Evolutionary conservation across 345 rosid species (phyloP), one percentile per base, ranked within the genome.

Genomic region (Leavenworthia alabamica): DNA sequence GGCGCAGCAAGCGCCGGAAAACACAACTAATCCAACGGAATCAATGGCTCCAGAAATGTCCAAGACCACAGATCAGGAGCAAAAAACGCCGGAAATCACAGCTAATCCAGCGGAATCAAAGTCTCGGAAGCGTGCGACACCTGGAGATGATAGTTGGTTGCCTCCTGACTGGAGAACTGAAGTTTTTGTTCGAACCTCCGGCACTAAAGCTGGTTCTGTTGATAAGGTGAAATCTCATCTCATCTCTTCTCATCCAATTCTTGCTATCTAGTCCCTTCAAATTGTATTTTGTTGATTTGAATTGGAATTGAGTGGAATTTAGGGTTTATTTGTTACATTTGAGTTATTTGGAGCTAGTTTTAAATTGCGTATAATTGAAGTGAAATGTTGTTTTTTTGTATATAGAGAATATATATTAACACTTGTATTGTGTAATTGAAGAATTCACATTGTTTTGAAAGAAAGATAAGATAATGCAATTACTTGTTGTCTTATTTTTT

Each of bases 91-190:
- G 20, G 44, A 22, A 15, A 64, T 41, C 10, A 44, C 5, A 5
- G 40, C 8, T 50, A 7, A 3, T 13, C 60, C 62, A 12, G 20
- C 33, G 7, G 61, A 66, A 8, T 28, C 64, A 7, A 67, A 29
- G 75, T 24, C 52, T 7, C 51, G 46, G 62, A 66, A 52, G 55
- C 77, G 67, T 27, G 49, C 52, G 6, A 51, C 61, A 8, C 31
- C 67, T 1, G 40, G 68, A 8, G 81, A 72, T 22, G 81, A 72
- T 22, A 52, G 39, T 22, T 83, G 85, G 82, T 49, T 82, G 56
- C 96, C 97, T 27, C 45, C 83, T 39, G 86, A 86, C 57, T 93
- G 99, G 99, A 8, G 26, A 39, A 70, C 91, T 14, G 82, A 89
- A 71, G 85, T 77, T 28, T 77, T 68, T 61, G 80, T 82, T 63